These are phyloP conservation scores for Aegilops sharonensis DNA, from an alignment of 176 grass and related monocot genomes.

Conservation along the genomic window DNA sequence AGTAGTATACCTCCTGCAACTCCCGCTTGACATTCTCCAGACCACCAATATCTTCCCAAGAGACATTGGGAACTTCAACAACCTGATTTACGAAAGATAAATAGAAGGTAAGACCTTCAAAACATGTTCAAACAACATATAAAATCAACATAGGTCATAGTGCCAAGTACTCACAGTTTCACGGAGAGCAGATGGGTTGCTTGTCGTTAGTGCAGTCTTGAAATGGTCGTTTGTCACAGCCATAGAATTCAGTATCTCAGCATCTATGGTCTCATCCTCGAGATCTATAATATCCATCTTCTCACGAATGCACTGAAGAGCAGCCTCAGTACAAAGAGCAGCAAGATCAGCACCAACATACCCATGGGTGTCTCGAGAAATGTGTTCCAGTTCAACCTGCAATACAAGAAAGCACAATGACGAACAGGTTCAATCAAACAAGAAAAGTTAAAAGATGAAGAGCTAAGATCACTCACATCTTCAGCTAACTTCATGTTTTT, in stretches of 20 bases:
- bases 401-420: background rate
- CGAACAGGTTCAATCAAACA: background rate
- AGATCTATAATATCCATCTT: constrained; percentile 96
- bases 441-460: background rate
- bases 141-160: background rate
- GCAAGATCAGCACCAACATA: constrained; percentile 90
- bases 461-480: constrained; percentile 43
- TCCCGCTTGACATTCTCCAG: constrained; percentile 75
- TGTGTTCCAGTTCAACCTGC: constrained; percentile 80
- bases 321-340: constrained; percentile 87
- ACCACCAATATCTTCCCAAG: constrained; percentile 70
- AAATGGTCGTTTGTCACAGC: constrained; percentile 89
- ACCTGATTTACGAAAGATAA: constrained; percentile 31
- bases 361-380: constrained; percentile 77
- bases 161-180: constrained; percentile 58
- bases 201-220: constrained; percentile 81
- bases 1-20: constrained; percentile 57
- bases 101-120: background rate
- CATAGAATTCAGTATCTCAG: constrained; percentile 93
- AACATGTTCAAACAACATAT: background rate
- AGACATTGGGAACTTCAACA: constrained; percentile 70
- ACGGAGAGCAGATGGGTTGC: constrained; percentile 79
- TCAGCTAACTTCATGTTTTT: constrained; percentile 92
- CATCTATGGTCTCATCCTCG: constrained; percentile 91
- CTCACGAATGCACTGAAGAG: constrained; percentile 87